Evolutionary conservation across 345 rosid genomes (phyloP).

Genomic region (Brassica cretica): DNA sequence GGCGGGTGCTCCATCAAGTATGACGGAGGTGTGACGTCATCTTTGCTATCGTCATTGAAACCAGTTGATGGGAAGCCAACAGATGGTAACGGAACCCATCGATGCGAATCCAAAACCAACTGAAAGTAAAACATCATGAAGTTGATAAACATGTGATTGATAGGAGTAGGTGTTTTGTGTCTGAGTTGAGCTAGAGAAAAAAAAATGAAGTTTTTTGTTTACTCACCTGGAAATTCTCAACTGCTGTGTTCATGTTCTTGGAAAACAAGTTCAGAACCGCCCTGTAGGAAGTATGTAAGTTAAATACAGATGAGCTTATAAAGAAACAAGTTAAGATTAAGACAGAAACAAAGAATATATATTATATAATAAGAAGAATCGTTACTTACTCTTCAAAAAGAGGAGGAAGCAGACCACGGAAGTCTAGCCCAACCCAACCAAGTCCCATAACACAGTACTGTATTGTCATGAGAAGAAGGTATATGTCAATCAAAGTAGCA

Average conservation of each 20-base stretch:
- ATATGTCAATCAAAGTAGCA: conserved; percentile 12
- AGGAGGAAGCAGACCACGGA: conserved; percentile 92
- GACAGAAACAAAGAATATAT: not conserved
- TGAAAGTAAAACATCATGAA: conserved; percentile 47
- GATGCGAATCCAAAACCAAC: conserved; percentile 96
- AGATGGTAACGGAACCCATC: conserved; percentile 93
- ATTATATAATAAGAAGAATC: not conserved
- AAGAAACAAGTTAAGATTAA: not conserved
- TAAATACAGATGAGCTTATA: not conserved
- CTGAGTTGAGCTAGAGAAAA: not conserved
- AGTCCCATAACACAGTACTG: conserved; percentile 98
- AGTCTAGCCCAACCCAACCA: conserved; percentile 93
- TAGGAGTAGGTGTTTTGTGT: not conserved
- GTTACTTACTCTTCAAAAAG: conserved; percentile 96
- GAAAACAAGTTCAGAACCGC: conserved; percentile 92
- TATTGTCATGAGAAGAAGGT: conserved; percentile 19
- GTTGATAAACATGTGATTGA: not conserved
- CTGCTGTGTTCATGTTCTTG: conserved; percentile 77
- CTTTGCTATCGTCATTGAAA: conserved; percentile 64
- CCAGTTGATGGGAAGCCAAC: conserved; percentile 76
- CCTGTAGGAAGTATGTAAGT: conserved; percentile 49
- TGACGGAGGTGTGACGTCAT: conserved; percentile 93
- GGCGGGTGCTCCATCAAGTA: conserved; percentile 98
- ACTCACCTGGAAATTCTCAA: conserved; percentile 86
- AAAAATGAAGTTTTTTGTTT: not conserved